phyloP scores from a whole-genome alignment of 768 basidiomycete species.

The Chiua virens region DNA sequence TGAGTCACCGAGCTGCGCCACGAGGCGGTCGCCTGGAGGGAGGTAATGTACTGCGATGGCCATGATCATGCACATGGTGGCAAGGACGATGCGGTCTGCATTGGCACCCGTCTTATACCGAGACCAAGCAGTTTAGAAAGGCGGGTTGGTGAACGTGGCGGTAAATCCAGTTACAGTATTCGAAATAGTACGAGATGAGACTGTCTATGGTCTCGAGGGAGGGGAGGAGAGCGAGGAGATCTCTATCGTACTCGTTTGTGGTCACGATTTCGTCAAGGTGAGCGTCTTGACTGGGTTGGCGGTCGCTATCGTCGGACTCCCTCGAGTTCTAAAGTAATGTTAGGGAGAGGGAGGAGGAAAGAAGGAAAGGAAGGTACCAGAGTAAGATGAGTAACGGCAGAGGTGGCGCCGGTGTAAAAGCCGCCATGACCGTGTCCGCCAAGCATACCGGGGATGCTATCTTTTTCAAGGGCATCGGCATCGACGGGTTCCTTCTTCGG shows the following conservation, averaged over 20 bases:
- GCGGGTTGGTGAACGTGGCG: constrained; percentile 68
- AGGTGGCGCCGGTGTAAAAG: constrained; percentile 78
- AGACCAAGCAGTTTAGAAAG: constrained; percentile 66
- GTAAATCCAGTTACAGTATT: constrained; percentile 88
- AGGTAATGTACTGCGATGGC: constrained; percentile 73
- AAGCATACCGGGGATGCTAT: constrained; percentile 60
- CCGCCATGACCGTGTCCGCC: constrained; percentile 66
- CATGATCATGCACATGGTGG: constrained; percentile 74
- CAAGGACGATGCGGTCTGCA: constrained; percentile 67
- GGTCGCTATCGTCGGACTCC: constrained; percentile 51
- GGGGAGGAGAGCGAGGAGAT: constrained; percentile 68
- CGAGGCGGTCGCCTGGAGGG: constrained; percentile 60
- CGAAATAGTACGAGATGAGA: constrained; percentile 76
- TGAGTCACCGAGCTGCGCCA: constrained; percentile 50
- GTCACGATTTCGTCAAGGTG: constrained; percentile 39
- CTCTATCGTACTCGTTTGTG: constrained; percentile 64
- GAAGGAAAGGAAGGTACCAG: constrained; percentile 40
- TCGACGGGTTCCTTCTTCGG: constrained; percentile 57
- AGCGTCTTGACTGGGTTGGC: constrained; percentile 53
- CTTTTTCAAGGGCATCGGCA: constrained; percentile 46
- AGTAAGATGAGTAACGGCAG: constrained; percentile 66
- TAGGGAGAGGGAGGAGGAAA: constrained; percentile 11
- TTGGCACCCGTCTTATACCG: constrained; percentile 68
- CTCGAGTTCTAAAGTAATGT: constrained; percentile 39
- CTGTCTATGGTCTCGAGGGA: constrained; percentile 67